Evolutionary conservation across 2,329 filamentous ascomycete genomes (phyloP).

Genomic region (Sarocladium oryzae): DNA sequence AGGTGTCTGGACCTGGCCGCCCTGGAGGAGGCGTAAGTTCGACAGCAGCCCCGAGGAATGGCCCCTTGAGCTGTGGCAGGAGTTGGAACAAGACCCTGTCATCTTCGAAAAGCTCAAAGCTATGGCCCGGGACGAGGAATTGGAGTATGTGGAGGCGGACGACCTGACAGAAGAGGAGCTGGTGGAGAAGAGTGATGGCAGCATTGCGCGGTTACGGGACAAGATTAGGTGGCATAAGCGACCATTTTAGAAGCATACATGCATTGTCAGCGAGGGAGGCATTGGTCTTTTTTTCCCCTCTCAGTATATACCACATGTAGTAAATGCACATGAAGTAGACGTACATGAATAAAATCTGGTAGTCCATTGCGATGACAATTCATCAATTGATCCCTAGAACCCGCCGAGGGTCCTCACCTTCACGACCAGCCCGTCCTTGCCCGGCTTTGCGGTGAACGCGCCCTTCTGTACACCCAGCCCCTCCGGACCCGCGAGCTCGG

Average conservation of each 20-base stretch:
- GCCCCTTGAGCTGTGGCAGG: slow-evolving; percentile 51
- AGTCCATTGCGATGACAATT: background rate
- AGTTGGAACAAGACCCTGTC: slow-evolving; percentile 45
- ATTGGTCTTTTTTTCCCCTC: background rate
- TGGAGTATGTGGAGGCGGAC: slow-evolving; percentile 14
- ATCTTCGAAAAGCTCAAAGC: slow-evolving; percentile 35
- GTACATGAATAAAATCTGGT: no score
- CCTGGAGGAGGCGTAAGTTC: slow-evolving; percentile 29
- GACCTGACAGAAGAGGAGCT: slow-evolving; percentile 16
- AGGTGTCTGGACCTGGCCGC: slow-evolving; percentile 42
- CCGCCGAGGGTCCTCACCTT: slow-evolving; percentile 60
- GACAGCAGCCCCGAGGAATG: slow-evolving; percentile 40
- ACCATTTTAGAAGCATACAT: background rate
- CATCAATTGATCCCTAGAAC: slow-evolving; percentile 23
- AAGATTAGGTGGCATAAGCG: slow-evolving; percentile 6
- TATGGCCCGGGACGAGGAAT: slow-evolving; percentile 30
- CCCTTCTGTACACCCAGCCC: slow-evolving; percentile 61
- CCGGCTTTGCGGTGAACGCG: slow-evolving; percentile 66
- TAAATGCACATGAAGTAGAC: background rate
- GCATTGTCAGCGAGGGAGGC: slow-evolving; percentile 1
- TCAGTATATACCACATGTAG: background rate
- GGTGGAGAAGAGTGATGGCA: slow-evolving; percentile 17
- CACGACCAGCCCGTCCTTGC: slow-evolving; percentile 60
- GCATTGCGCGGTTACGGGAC: slow-evolving; percentile 6
- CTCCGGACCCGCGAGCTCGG: slow-evolving; percentile 30